Evolutionary conservation across 1,284 basidiomycete genomes (phyloP).

Genomic region (Mrakiaceae sp.): DNA sequence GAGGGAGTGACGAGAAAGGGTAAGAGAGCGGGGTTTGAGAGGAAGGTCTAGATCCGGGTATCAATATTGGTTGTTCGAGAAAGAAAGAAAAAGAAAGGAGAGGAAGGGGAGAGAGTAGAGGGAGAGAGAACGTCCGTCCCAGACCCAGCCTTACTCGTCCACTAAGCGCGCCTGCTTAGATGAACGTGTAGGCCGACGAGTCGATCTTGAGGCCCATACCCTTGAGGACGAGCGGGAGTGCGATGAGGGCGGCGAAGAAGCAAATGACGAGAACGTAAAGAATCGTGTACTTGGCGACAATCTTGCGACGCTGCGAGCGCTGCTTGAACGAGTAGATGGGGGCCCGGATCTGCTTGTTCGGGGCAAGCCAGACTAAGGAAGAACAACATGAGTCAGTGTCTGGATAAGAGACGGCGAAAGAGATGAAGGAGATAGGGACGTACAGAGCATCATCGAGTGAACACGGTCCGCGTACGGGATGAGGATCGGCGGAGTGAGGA

Average conservation of each 20-base stretch:
- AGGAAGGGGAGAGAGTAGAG: neutral
- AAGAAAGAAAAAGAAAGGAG: neutral
- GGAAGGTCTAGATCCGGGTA: neutral
- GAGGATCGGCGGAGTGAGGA: slow-evolving; percentile 61
- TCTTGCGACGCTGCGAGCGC: slow-evolving; percentile 72
- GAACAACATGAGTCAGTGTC: slow-evolving; percentile 14
- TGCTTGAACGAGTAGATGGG: slow-evolving; percentile 86
- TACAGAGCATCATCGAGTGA: slow-evolving; percentile 78
- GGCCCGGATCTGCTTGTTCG: slow-evolving; percentile 81
- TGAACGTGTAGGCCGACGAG: neutral
- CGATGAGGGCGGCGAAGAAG: slow-evolving; percentile 57
- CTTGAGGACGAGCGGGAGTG: slow-evolving; percentile 42
- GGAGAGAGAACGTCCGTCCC: neutral
- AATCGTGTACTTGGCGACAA: slow-evolving; percentile 56
- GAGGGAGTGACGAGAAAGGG: no score
- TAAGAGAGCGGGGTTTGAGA: no score
- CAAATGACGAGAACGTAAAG: slow-evolving; percentile 67
- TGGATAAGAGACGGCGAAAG: slow-evolving; percentile 26
- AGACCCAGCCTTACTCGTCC: no score
- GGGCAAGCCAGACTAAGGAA: slow-evolving; percentile 61
- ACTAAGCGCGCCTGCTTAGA: neutral
- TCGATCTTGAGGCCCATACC: slow-evolving; percentile 27
- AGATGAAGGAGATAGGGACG: slow-evolving; percentile 46
- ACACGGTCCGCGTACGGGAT: slow-evolving; percentile 77
- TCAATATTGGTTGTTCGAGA: neutral